Evolutionary conservation across 495 filamentous ascomycete genomes (phyloP).

Genomic region (Penicillium fimorum): DNA sequence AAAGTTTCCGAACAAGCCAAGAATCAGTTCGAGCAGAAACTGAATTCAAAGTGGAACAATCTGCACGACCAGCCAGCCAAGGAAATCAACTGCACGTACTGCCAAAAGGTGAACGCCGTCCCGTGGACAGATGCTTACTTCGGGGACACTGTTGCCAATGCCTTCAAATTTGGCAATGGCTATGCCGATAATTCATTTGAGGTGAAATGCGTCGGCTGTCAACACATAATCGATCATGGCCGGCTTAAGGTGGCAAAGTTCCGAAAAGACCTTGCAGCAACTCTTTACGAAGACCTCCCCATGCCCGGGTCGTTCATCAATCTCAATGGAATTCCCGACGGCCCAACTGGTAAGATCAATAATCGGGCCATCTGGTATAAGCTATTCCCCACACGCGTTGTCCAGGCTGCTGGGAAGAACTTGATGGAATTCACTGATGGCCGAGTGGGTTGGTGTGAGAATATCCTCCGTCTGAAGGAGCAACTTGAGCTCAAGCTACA

Average conservation of each 20-base stretch:
- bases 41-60: conserved; percentile 59
- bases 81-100: conserved; percentile 56
- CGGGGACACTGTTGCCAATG: conserved; percentile 8
- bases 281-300: conserved; percentile 43
- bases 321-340: conserved; percentile 32
- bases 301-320: conserved; percentile 64
- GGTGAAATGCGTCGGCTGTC: conserved; percentile 43
- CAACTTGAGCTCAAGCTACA: conserved; percentile 14
- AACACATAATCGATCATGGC: conserved; percentile 48
- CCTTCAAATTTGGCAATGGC: conserved; percentile 38
- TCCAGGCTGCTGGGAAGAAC: conserved; percentile 41
- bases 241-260: conserved; percentile 54
- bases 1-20: conserved; percentile 44
- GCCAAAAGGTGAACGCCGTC: conserved; percentile 28
- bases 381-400: conserved; percentile 58
- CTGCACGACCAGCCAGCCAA: conserved; percentile 49
- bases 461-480: conserved; percentile 15
- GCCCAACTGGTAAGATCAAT: background rate
- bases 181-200: conserved; percentile 62
- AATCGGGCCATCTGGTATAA: conserved; percentile 15
- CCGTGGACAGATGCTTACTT: conserved; percentile 28
- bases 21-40: conserved; percentile 48
- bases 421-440: conserved; percentile 36
- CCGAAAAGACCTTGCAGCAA: conserved; percentile 45
- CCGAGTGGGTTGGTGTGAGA: conserved; percentile 20